Evolutionary conservation across 495 filamentous ascomycete genomes (phyloP), one percentile per base, ranked within the genome.

Genomic region (Entonaema liquescens): DNA sequence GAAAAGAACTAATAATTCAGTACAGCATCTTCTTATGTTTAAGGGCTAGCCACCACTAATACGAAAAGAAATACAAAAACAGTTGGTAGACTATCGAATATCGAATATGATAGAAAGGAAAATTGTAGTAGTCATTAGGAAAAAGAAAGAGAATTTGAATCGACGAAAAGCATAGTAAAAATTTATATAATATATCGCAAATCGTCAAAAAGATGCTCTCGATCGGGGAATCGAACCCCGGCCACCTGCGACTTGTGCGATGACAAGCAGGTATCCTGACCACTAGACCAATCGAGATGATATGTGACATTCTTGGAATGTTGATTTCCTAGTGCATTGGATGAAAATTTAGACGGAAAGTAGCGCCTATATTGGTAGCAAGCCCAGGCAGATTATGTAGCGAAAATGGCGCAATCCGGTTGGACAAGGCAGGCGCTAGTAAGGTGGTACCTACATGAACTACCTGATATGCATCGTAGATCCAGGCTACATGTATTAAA

Each of bases 221-320:
- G 72, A 77, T 77, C 74, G 77, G 77, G 78, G 78, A 79, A 80
- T 80, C 75, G 78, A 80, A 80, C 78, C 78, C 78, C 78, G 77
- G 75, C 76, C 77, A 79, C 77, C 75, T 77, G 78, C 78, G 78
- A 60, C 52, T 63, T 69, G 65, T 47, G 17, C 35, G n/a, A 47
- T 65, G 70, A 73, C 70, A 73, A 73, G 70, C 70, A 73, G 70
- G 70, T 73, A 73, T 73, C 70, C 70, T 73, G 61, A 73, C 70
- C 70, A 73, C 70, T 73, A 73, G 70, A 73, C 70, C 70, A 73
- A 73, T 73, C 70, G 70, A 73, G 70, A 73, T 56, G 28, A 17
- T 33, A 19, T 23, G 7, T 42, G 36, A 53, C 50, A 38, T 29
- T 29, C 55, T 68, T 0, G 11, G 58, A 21, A 56, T 29, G 50